Evolutionary conservation across 2,329 filamentous ascomycete species (phyloP).

Genomic region (Aspergillus ustus): DNA sequence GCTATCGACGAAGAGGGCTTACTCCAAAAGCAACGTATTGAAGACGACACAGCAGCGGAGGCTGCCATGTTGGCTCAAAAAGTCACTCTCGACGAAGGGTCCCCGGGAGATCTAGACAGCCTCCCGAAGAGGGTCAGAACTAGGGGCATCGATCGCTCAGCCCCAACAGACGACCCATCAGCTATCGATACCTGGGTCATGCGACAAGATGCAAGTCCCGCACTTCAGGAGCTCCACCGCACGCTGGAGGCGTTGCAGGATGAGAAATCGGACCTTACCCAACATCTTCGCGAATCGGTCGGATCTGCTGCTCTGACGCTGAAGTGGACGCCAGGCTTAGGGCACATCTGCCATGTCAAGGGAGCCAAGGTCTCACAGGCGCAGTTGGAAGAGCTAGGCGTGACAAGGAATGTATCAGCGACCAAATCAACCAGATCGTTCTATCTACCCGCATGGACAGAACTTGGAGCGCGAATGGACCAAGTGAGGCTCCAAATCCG

Average conservation of each 20-base stretch:
- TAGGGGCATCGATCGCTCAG: slow-evolving; percentile 33
- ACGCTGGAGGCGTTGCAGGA: slow-evolving; percentile 64
- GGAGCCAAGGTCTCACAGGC: slow-evolving; percentile 68
- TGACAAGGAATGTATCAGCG: slow-evolving; percentile 68
- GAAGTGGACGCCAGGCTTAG: slow-evolving; percentile 83
- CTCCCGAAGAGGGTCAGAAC: slow-evolving; percentile 57
- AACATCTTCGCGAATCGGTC: slow-evolving; percentile 65
- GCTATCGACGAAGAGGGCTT: slow-evolving; percentile 94
- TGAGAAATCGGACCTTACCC: slow-evolving; percentile 65
- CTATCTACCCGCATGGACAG: slow-evolving; percentile 81
- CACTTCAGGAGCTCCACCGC: slow-evolving; percentile 69
- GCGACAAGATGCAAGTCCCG: slow-evolving; percentile 67
- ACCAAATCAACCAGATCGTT: slow-evolving; percentile 86
- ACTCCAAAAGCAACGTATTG: slow-evolving; percentile 75
- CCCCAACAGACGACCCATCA: slow-evolving; percentile 39
- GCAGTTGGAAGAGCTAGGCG: slow-evolving; percentile 47
- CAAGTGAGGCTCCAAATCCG: slow-evolving; percentile 77
- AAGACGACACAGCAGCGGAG: slow-evolving; percentile 72
- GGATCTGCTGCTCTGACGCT: slow-evolving; percentile 70
- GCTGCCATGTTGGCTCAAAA: slow-evolving; percentile 76
- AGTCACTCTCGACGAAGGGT: slow-evolving; percentile 69
- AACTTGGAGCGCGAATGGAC: slow-evolving; percentile 78
- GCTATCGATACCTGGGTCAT: slow-evolving; percentile 66
- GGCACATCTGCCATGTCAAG: slow-evolving; percentile 89
- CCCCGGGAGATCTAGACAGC: slow-evolving; percentile 58